Percentiles rank a stretch among this genome's conserved stretches.
phyloP scores from a whole-genome alignment of 768 basidiomycete species.

The Xerocomellus dryophilus region DNA sequence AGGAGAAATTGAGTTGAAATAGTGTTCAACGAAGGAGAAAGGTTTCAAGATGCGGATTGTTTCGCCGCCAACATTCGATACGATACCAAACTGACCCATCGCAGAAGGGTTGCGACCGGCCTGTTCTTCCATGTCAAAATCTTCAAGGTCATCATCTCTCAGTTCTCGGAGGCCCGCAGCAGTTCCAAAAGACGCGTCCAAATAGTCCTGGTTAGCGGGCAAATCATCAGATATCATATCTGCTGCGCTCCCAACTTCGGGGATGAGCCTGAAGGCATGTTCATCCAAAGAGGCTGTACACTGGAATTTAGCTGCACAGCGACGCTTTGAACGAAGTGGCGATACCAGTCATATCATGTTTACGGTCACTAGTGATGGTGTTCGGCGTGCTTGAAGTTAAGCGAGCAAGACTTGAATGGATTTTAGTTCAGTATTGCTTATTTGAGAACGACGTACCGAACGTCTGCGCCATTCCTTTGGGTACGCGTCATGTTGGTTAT shows the following conservation, averaged over 20 bases:
- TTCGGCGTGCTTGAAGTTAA: constrained; percentile 2
- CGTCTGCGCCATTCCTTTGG: constrained; percentile 34
- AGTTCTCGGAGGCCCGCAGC: constrained; percentile 74
- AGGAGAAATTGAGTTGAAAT: constrained; percentile 64
- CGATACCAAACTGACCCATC: constrained; percentile 38
- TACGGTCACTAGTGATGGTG: constrained; percentile 2
- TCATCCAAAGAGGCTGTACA: constrained; percentile 72
- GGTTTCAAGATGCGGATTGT: constrained; percentile 75
- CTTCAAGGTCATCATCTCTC: constrained; percentile 69
- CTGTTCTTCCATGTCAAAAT: constrained; percentile 45
- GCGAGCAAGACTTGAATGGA: constrained; percentile 10
- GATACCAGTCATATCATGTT: constrained; percentile 30
- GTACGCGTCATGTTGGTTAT: constrained; percentile 48
- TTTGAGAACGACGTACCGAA: constrained; percentile 19
- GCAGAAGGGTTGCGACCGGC: constrained; percentile 12
- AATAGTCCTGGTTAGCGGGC: constrained; percentile 83
- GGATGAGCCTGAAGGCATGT: constrained; percentile 69
- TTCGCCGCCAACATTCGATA: constrained; percentile 74
- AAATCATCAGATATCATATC: constrained; percentile 93
- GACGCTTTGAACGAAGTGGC: background rate
- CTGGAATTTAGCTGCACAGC: constrained; percentile 1
- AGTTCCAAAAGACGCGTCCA: constrained; percentile 78
- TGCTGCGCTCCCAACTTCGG: constrained; percentile 73
- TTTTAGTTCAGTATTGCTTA: background rate
- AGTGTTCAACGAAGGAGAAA: constrained; percentile 68